Evolutionary conservation across 805 yeast genomes (phyloP).

Genomic region (Suhomyces xylopsoci): DNA sequence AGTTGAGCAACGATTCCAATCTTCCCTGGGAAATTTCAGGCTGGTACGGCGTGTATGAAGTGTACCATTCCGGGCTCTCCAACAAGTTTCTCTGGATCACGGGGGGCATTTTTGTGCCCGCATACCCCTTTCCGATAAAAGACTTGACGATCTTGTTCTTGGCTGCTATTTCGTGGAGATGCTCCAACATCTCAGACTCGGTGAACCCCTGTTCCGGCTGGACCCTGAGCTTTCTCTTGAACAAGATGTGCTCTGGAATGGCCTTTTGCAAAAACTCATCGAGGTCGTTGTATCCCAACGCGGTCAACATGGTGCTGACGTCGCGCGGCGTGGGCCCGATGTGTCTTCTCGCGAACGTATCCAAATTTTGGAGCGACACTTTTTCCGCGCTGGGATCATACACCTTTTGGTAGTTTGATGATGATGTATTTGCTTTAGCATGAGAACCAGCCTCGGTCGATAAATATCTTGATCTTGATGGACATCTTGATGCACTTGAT

Average conservation of each 20-base stretch:
- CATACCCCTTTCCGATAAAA: slow-evolving; percentile 91
- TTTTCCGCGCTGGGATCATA: slow-evolving; percentile 38
- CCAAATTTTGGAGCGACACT: slow-evolving; percentile 44
- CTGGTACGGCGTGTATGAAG: slow-evolving; percentile 97
- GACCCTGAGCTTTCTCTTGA: slow-evolving; percentile 63
- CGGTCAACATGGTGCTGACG: slow-evolving; percentile 60
- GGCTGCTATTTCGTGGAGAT: slow-evolving; percentile 64
- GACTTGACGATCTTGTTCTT: slow-evolving; percentile 73
- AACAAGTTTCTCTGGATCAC: slow-evolving; percentile 89
- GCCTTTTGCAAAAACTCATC: slow-evolving; percentile 68
- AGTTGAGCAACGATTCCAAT: slow-evolving; percentile 83
- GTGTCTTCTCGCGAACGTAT: slow-evolving; percentile 87
- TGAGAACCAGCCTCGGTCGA: slow-evolving; percentile 1
- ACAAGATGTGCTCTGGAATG: slow-evolving; percentile 73
- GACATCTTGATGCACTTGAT: too few relatives aligned
- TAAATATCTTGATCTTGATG: too few relatives aligned
- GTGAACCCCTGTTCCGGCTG: slow-evolving; percentile 72
- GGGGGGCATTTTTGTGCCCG: slow-evolving; percentile 85
- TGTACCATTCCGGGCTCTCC: slow-evolving; percentile 97
- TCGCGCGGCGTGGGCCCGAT: slow-evolving; percentile 74
- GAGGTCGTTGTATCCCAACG: slow-evolving; percentile 64
- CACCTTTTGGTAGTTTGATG: slow-evolving; percentile 47
- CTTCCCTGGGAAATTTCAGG: slow-evolving; percentile 98
- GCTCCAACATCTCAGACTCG: slow-evolving; percentile 75
- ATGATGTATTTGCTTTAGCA: slow-evolving; percentile 51